A percentile compares a stretch with the other conserved stretches of the same genome.
Conservation (phyloP, 2,329 filamentous ascomycete genomes). For the Raffaelea albimanens region DNA sequence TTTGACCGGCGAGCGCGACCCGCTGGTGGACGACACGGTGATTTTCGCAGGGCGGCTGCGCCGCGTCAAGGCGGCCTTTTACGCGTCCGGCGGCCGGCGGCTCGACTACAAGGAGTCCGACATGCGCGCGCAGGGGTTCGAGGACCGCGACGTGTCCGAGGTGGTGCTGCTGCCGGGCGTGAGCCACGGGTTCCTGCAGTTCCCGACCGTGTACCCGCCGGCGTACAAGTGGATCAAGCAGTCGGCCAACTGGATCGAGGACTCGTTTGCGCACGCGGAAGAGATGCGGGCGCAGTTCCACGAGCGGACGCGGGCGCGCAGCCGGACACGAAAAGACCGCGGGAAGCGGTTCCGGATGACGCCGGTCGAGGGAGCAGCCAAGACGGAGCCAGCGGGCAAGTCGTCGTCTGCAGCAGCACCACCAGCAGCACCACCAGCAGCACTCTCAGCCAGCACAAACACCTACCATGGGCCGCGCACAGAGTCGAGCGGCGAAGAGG, state of each 20-base stretch:
- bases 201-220: conserved; percentile 78
- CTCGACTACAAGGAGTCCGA: conserved; percentile 36
- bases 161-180: conserved; percentile 81
- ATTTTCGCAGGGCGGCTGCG: conserved; percentile 88
- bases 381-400: not conserved
- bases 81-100: conserved; percentile 42
- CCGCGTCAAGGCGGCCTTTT: conserved; percentile 57
- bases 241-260: conserved; percentile 71
- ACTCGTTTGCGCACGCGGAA: conserved; percentile 55
- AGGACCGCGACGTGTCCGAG: conserved; percentile 64
- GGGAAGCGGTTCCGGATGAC: not conserved
- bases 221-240: conserved; percentile 81
- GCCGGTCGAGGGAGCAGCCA: not conserved
- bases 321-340: not conserved
- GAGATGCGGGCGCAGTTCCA: conserved; percentile 18
- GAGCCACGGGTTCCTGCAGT: conserved; percentile 89
- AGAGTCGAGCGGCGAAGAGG: conserved; percentile 69
- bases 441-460: conserved; percentile 15
- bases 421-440: no score
- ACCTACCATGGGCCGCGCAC: conserved; percentile 27
- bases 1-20: conserved; percentile 88
- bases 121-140: conserved; percentile 43
- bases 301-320: not conserved
- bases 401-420: no score
- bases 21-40: conserved; percentile 91